A percentile compares a stretch with the other conserved stretches of the same genome.
Conservation (phyloP, 495 filamentous ascomycete genomes). For the Aspergillus heteromorphus region DNA sequence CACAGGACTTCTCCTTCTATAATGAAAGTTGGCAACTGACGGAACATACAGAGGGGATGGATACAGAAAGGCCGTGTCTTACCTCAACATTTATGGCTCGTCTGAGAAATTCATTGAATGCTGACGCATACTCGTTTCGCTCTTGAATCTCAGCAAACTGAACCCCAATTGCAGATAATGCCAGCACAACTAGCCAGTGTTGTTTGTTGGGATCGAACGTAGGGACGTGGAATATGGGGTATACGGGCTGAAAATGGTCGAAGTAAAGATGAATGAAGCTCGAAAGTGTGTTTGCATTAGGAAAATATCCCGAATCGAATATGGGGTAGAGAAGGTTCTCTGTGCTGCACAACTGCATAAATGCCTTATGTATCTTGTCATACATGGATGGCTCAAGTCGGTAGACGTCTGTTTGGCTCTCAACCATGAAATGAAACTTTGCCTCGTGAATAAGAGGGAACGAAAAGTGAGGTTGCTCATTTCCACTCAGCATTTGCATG, state of each 20-base stretch:
- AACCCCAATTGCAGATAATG: constrained; percentile 42
- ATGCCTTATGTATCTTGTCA: constrained; percentile 29
- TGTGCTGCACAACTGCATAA: constrained; percentile 31
- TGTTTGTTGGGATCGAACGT: constrained; percentile 33
- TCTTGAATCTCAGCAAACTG: constrained; percentile 28
- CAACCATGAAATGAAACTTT: constrained; percentile 10
- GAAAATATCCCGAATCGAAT: constrained; percentile 37
- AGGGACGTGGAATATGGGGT: constrained; percentile 42
- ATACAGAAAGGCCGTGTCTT: not conserved
- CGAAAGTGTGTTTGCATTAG: constrained; percentile 23
- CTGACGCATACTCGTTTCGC: constrained; percentile 21
- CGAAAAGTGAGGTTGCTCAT: constrained; percentile 12
- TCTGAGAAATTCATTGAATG: constrained; percentile 43
- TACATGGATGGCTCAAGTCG: constrained; percentile 30
- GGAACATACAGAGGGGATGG: not conserved
- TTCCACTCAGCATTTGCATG: constrained; percentile 6
- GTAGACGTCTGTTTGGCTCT: constrained; percentile 8
- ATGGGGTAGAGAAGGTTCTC: constrained; percentile 28
- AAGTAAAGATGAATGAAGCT: constrained; percentile 33
- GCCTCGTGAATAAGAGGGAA: constrained; percentile 22
- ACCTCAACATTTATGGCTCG: constrained; percentile 36
- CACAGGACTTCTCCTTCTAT: constrained; percentile 25
- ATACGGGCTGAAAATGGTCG: constrained; percentile 37
- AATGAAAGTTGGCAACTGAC: not conserved
- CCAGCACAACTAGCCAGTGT: constrained; percentile 41